These are phyloP conservation scores for Tulasnella sp. DNA, from an alignment of 768 basidiomycete genomes.

Conservation along the genomic window DNA sequence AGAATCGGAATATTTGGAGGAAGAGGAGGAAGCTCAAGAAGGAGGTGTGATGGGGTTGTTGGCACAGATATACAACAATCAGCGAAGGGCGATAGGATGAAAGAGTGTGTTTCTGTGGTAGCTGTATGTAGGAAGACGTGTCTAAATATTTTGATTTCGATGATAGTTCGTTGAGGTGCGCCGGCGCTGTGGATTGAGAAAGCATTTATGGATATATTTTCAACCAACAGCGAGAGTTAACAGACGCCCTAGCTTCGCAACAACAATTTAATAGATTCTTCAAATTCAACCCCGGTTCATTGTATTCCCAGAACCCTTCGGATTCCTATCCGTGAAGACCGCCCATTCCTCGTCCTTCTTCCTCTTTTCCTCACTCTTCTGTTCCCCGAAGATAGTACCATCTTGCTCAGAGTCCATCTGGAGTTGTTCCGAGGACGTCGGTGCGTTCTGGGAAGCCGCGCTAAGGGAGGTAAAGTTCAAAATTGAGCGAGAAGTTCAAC, in stretches of 20 bases:
- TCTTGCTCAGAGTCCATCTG: slow-evolving; percentile 76
- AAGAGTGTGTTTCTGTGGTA: not conserved
- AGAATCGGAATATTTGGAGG: slow-evolving; percentile 33
- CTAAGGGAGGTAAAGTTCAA: slow-evolving; percentile 33
- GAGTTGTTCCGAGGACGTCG: slow-evolving; percentile 72
- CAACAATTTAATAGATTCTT: no score
- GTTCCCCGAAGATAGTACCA: slow-evolving; percentile 58
- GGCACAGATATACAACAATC: slow-evolving; percentile 65
- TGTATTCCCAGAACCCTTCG: slow-evolving; percentile 89
- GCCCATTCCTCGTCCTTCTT: slow-evolving; percentile 91
- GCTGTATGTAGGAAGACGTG: not conserved
- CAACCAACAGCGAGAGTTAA: not conserved
- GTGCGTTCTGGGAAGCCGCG: slow-evolving; percentile 53
- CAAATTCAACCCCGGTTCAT: slow-evolving; percentile 89
- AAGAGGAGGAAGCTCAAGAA: slow-evolving; percentile 54
- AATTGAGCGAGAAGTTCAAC: not conserved
- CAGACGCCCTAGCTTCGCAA: no score
- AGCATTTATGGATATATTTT: no score
- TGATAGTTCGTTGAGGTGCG: not conserved
- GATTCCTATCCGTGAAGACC: slow-evolving; percentile 73
- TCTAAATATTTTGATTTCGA: not conserved
- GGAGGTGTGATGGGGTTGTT: slow-evolving; percentile 78
- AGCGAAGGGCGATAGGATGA: slow-evolving; percentile 22
- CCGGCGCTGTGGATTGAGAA: not conserved
- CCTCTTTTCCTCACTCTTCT: slow-evolving; percentile 67